Base-by-base conservation (phyloP, 805 yeast genomes). In the Schizosaccharomyces octosporus region DNA sequence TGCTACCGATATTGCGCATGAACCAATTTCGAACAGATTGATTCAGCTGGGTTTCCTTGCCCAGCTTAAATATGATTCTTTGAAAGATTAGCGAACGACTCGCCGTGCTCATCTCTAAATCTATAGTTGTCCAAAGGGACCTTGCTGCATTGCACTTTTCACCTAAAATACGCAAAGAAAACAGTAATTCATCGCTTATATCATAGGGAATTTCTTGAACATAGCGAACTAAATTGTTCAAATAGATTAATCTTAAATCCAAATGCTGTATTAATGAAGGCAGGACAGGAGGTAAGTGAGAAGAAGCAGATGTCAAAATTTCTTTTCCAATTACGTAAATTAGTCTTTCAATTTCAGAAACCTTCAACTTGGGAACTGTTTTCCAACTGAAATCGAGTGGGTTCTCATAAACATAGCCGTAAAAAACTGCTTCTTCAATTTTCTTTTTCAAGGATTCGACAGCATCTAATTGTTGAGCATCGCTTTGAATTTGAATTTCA, bases 351-450 rank as follows among this genome's bases (percentile, higher is more conserved):
- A 29, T 19, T 21, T 57, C 60, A 4, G 29, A 19, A 6, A n/a
- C 17, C n/a, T 21, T 29, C 19, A 32, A 17, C 7, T 17, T 7
- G 27, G n/a, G 13, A 21, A 11, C 7, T 1, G 9, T 9, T 7
- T 36, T 36, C 24, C 41, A 36, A 21, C 43, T n/a, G n/a, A 57
- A 57, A 32, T 57, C 45, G 3, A 57, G 11, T 4, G 60, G 60
- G 17, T 29, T 32, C 15, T 24, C 60, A 13, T 19, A 41, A 7
- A 71, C 65, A 9, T 69, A 71, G 1, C 80, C 77, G 64, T 80
- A 85, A 66, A 82, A 84, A 0, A 89, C 79, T 0, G 89, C 95
- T 70, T 89, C 97, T 65, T 84, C 93, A 27, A 90, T 79, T 66
- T 83, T 89, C 0, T 87, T 79, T 67, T 82, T 83, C 42, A 85